Conservation (phyloP, 148 eudicot genomes). For the Gaultheria prostrata region DNA sequence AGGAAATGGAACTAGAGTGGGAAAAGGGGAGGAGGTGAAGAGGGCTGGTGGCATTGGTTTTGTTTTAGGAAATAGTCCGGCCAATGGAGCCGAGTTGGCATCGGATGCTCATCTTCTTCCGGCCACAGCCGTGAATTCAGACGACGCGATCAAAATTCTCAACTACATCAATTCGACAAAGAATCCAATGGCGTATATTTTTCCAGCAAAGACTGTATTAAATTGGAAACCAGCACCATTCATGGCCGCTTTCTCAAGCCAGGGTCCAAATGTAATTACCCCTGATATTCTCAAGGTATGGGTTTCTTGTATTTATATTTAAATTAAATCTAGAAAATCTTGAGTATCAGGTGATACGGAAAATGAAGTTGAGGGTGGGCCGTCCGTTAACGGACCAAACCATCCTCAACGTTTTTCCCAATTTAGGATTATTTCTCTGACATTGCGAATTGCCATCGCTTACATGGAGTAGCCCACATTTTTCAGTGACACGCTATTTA, state of each 20-base stretch:
- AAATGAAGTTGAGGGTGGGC: too few relatives aligned
- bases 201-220: constrained; percentile 33
- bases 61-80: constrained; percentile 49
- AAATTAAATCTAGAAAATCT: too few relatives aligned
- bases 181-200: constrained; percentile 52
- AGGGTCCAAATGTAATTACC: constrained; percentile 63
- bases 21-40: constrained; percentile 71
- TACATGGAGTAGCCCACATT: too few relatives aligned
- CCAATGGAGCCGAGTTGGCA: constrained; percentile 39
- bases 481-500: too few relatives aligned
- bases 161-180: constrained; percentile 54
- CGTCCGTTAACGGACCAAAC: too few relatives aligned
- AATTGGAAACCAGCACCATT: constrained; percentile 53
- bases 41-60: constrained; percentile 76
- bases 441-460: too few relatives aligned
- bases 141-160: constrained; percentile 37
- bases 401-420: too few relatives aligned
- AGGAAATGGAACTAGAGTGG: constrained; percentile 67
- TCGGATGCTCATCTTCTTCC: constrained; percentile 78
- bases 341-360: too few relatives aligned
- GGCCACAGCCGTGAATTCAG: constrained; percentile 59
- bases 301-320: background rate
- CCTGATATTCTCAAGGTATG: constrained; percentile 70
- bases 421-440: too few relatives aligned
- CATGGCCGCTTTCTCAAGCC: constrained; percentile 68